phyloP scores from a whole-genome alignment of 768 basidiomycete species.

The Tylopilus plumbeoviolaceoides region DNA sequence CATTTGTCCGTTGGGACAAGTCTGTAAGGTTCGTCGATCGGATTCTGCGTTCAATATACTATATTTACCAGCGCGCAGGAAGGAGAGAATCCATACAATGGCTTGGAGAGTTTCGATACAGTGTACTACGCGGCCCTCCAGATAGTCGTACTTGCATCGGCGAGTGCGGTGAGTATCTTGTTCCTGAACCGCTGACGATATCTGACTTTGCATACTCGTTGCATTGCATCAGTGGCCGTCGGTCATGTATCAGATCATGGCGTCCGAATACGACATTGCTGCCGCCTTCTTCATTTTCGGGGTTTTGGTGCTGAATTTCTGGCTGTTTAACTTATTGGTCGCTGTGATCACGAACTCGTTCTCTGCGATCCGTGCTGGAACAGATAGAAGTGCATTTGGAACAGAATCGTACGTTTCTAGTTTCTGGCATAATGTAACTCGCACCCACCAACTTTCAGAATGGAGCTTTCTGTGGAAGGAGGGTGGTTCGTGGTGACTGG shows the following conservation, averaged over 20 bases:
- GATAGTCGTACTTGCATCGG: conserved; percentile 77
- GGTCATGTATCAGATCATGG: conserved; percentile 85
- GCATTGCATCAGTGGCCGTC: conserved; percentile 59
- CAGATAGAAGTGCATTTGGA: conserved; percentile 88
- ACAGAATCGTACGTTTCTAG: conserved; percentile 39
- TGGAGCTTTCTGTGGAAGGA: conserved; percentile 44
- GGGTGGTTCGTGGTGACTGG: conserved; percentile 50
- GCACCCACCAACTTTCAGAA: conserved; percentile 22
- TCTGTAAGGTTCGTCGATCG: conserved; percentile 58
- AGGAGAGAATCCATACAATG: conserved; percentile 56
- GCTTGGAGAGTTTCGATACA: conserved; percentile 83
- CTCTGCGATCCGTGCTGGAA: conserved; percentile 78
- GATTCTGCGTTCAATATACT: neutral
- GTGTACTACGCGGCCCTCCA: conserved; percentile 79
- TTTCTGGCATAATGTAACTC: neutral
- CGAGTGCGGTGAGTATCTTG: conserved; percentile 56
- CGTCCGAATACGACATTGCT: conserved; percentile 83
- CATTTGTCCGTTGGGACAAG: conserved; percentile 82
- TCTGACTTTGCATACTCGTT: neutral
- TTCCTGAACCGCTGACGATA: neutral
- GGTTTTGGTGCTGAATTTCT: conserved; percentile 86
- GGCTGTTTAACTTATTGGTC: conserved; percentile 90
- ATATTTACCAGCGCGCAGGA: conserved; percentile 41
- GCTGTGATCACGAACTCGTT: conserved; percentile 97
- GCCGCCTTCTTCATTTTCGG: conserved; percentile 83